These are phyloP conservation scores for Talaromyces piceae DNA, from an alignment of 2,329 filamentous ascomycete species.

Conservation along the genomic window DNA sequence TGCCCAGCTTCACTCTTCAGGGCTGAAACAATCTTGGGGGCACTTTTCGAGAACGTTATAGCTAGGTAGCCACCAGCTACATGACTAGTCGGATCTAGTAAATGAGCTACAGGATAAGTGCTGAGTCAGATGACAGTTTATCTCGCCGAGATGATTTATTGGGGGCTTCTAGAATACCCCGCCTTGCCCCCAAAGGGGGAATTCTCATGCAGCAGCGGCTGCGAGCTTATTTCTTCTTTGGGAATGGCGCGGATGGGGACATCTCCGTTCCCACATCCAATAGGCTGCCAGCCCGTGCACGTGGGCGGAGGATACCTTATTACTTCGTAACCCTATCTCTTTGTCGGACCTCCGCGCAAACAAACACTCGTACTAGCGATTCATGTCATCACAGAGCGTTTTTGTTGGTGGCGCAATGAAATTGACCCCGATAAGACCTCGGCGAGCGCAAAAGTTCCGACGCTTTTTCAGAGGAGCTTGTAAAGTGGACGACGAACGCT, in stretches of 20 bases:
- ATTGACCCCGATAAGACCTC: no score
- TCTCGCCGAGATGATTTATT: background rate
- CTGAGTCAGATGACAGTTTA: background rate
- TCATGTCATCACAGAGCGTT: no score
- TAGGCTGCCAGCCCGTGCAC: no score
- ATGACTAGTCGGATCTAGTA: background rate
- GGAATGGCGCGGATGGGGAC: background rate
- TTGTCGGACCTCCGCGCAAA: no score
- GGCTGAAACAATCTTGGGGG: background rate
- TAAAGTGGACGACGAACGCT: background rate
- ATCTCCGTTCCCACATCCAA: background rate
- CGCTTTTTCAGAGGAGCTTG: no score
- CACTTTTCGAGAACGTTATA: background rate
- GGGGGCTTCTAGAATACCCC: background rate
- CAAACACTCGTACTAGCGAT: no score
- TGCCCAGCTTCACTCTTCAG: no score
- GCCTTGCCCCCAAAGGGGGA: background rate
- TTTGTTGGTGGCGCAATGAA: no score
- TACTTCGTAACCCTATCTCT: no score
- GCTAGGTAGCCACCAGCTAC: background rate
- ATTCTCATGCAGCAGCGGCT: background rate
- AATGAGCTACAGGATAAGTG: background rate
- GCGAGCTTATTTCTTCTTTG: background rate
- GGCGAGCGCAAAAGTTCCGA: no score
- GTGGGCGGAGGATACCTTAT: no score